Evolutionary conservation across 73 alveolate genomes (phyloP).

Genomic region (Durusdinium trenchii): DNA sequence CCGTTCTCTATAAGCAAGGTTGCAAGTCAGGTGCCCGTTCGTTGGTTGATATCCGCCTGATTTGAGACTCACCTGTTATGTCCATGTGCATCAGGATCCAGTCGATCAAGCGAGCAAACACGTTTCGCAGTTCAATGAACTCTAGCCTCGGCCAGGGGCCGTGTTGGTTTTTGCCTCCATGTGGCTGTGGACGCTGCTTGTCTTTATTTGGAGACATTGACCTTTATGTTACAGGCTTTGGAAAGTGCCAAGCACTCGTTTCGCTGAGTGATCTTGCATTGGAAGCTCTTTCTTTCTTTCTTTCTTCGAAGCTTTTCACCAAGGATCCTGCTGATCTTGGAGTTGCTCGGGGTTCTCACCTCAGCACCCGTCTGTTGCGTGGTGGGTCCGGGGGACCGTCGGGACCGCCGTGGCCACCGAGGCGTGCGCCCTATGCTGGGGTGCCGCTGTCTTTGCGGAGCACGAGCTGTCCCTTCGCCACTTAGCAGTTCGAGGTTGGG

Average conservation of each 20-base stretch:
- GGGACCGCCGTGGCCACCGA: not conserved
- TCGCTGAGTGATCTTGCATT: not conserved
- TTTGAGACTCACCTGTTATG: not conserved
- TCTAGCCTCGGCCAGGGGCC: not conserved
- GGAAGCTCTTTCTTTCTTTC: not conserved
- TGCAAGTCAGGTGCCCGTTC: no score
- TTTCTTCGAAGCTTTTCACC: not conserved
- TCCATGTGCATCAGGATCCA: not conserved
- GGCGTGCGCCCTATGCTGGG: constrained; percentile 84
- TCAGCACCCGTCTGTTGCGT: not conserved
- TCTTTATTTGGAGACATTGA: not conserved
- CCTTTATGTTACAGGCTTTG: not conserved
- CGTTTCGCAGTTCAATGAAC: not conserved
- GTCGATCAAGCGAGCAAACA: not conserved
- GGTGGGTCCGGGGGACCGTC: not conserved
- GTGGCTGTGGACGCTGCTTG: constrained; percentile 73
- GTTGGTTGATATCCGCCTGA: no score
- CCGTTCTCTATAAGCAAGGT: no score
- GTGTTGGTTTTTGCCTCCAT: constrained; percentile 46
- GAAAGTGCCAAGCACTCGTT: not conserved
- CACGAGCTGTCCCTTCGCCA: constrained; percentile 77
- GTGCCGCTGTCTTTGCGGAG: constrained; percentile 77
- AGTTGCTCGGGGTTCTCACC: constrained; percentile 16
- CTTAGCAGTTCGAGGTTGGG: constrained; percentile 54
- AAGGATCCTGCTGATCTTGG: constrained; percentile 62